Percentiles rank a stretch among this genome's conserved stretches.
Conservation (phyloP, 2,329 filamentous ascomycete genomes). For the Neofusicoccum kwambonambiense region DNA sequence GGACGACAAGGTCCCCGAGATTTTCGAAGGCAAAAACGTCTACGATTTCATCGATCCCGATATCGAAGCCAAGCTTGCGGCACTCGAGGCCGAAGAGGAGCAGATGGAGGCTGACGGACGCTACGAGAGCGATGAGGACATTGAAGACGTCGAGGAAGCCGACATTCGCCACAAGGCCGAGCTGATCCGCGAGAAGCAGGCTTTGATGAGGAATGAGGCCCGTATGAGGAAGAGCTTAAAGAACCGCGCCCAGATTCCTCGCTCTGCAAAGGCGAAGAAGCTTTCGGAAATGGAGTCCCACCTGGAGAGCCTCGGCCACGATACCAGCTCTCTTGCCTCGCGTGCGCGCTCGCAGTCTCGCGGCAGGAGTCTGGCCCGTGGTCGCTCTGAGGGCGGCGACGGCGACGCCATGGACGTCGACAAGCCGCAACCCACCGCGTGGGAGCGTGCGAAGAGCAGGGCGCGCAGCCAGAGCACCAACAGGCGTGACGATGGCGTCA, state of each 20-base stretch:
- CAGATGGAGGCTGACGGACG: constrained; percentile 86
- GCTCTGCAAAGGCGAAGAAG: constrained; percentile 75
- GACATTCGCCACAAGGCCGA: constrained; percentile 90
- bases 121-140: constrained; percentile 72
- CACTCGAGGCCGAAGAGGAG: constrained; percentile 94
- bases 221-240: constrained; percentile 96
- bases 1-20: constrained; percentile 90
- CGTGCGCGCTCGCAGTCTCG: constrained; percentile 71
- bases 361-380: constrained; percentile 67
- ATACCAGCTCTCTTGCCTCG: constrained; percentile 71
- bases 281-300: constrained; percentile 84
- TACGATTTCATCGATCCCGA: constrained; percentile 97
- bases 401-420: constrained; percentile 72
- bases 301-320: constrained; percentile 81
- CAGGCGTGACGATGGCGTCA: constrained; percentile 75
- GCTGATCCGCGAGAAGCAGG: constrained; percentile 90
- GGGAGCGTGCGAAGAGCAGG: constrained; percentile 67
- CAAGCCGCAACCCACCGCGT: constrained; percentile 28
- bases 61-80: constrained; percentile 87
- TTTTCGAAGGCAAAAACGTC: constrained; percentile 94
- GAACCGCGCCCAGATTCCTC: constrained; percentile 91
- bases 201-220: constrained; percentile 88
- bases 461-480: constrained; percentile 64
- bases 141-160: constrained; percentile 85
- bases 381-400: constrained; percentile 50